Evolutionary conservation across 148 eudicot genomes (phyloP), one percentile per base, ranked within the genome.

Genomic region (Chenopodium album): DNA sequence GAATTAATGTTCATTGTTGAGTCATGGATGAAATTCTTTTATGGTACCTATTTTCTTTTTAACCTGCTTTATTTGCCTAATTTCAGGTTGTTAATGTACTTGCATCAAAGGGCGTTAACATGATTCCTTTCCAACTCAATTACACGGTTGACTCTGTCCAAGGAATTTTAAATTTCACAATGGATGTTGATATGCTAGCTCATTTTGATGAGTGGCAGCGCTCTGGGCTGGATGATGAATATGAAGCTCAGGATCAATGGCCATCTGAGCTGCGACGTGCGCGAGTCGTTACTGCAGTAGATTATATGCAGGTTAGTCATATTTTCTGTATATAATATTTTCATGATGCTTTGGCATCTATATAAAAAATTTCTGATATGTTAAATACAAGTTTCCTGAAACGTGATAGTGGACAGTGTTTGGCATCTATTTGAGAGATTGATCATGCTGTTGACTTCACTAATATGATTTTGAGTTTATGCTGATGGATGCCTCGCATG

Each of bases 211-310:
- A 91, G 86, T 93, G 98, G 97, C 98, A 94, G 78, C 92, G 96
- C 62, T 84, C 93, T 75, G 82, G 90, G 34, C 70, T 83, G 82
- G 98, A 93, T 59, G 90, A 92, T 75, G 84, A 81, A 6, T 93
- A 84, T 60, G 98, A 93, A 90, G 97, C 98, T 70, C 98, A 93
- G 81, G 93, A 95, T 87, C 98, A 93, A 81, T 95, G 98, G 98
- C 98, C 97, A 73, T 79, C 81, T 76, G 97, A 95, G 82, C 90
- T 93, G 81, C 92, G 92, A n/a, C 90, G 97, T 60, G 94, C 94
- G 29, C 93, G 98, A 54, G 91, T 92, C 63, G 69, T 95, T 78
- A 88, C 94, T 47, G 98, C 98, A 1, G 98, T 95, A 60, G 97
- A 93, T 85, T 95, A 93, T 85, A 50, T 92, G 59, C 98, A 93